Evolutionary conservation across 208 protist species (phyloP).

Genomic region (Trypanosomatidae sp.): DNA sequence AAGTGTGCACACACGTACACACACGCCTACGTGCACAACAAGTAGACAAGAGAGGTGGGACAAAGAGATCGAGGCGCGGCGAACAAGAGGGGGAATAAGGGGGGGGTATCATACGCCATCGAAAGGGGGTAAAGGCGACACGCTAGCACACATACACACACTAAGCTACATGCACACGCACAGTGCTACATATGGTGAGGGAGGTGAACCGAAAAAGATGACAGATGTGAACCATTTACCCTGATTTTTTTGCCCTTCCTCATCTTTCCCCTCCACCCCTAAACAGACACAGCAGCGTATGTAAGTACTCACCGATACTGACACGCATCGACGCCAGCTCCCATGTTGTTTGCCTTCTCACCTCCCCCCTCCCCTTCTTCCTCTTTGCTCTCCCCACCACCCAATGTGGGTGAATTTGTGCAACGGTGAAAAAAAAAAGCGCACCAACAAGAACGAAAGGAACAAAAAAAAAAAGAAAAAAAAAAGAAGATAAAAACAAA

Average conservation of each 20-base stretch:
- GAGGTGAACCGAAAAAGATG: background rate
- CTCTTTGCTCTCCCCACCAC: background rate
- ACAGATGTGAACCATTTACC: background rate
- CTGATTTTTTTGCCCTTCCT: background rate
- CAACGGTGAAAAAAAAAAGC: no score
- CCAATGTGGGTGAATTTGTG: background rate
- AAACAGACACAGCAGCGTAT: background rate
- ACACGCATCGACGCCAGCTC: background rate
- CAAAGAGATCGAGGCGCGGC: background rate
- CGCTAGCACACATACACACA: background rate
- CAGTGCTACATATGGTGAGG: background rate
- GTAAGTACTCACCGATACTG: background rate
- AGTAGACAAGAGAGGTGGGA: background rate
- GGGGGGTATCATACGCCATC: background rate
- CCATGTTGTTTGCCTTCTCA: background rate
- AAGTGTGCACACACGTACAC: background rate
- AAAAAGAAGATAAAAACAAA: no score
- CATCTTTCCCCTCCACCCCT: background rate
- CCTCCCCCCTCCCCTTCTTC: background rate
- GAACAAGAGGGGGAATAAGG: background rate
- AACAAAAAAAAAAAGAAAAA: no score
- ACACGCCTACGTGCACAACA: background rate
- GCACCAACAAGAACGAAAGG: no score
- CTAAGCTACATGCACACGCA: background rate
- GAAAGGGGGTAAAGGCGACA: background rate